A percentile compares a stretch with the other conserved stretches of the same genome.
Conservation (phyloP, 2,329 filamentous ascomycete genomes). For the Pyricularia grisea region DNA sequence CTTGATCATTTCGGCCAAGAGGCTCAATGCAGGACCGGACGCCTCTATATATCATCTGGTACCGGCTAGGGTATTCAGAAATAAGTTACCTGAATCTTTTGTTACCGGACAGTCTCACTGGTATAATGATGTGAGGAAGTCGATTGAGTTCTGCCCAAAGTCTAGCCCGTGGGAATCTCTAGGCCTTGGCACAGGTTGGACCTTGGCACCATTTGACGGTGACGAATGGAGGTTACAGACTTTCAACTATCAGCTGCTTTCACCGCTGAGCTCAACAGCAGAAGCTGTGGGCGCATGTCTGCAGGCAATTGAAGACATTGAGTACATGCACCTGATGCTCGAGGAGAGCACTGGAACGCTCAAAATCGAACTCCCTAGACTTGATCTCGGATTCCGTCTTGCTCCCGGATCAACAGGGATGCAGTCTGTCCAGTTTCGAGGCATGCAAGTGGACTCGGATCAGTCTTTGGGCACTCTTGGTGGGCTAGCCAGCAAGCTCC, state of each 20-base stretch:
- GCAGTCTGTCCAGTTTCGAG: constrained; percentile 37
- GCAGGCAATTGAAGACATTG: constrained; percentile 22
- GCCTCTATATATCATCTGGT: constrained; percentile 20
- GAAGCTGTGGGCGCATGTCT: constrained; percentile 21
- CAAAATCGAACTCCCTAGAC: constrained; percentile 32
- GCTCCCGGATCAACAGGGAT: constrained; percentile 17
- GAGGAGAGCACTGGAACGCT: constrained; percentile 12
- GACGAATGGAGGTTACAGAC: constrained; percentile 14
- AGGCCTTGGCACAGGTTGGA: constrained; percentile 13
- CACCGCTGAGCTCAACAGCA: constrained; percentile 23
- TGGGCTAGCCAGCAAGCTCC: constrained; percentile 38
- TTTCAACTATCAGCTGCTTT: constrained; percentile 18
- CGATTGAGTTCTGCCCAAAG: constrained; percentile 22
- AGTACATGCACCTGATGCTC: constrained; percentile 25
- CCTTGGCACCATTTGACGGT: constrained; percentile 6
- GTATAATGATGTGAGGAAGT: constrained; percentile 22
- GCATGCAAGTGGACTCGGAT: constrained; percentile 34
- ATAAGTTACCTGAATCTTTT: constrained; percentile 24
- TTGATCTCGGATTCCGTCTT: constrained; percentile 37
- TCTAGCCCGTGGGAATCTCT: constrained; percentile 16
- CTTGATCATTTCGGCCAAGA: constrained; percentile 21
- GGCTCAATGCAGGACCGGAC: constrained; percentile 2
- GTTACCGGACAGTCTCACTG: constrained; percentile 34
- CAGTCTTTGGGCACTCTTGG: constrained; percentile 37
- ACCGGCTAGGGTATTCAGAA: constrained; percentile 26